Conservation (phyloP, 345 rosid genomes). For the Passiflora organensis region DNA sequence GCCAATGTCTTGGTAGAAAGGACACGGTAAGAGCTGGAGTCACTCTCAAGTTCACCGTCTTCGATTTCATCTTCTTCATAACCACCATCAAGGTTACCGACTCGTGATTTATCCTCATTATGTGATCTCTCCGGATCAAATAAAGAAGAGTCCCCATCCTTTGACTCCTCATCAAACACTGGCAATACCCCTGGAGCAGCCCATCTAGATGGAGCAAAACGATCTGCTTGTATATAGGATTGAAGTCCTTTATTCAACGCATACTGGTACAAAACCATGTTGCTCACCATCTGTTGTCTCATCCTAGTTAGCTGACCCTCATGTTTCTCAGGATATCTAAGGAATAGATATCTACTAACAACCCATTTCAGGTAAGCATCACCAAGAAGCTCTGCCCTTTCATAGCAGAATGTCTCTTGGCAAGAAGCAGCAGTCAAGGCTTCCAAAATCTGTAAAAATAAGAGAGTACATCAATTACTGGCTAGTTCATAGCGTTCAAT, state of each 20-base stretch:
- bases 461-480: conserved; percentile 8
- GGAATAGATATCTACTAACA: conserved; percentile 87
- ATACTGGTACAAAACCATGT: conserved; percentile 82
- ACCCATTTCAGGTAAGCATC: conserved; percentile 99
- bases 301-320: conserved; percentile 97
- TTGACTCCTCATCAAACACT: conserved; percentile 86
- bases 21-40: conserved; percentile 88
- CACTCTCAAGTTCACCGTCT: conserved; percentile 93
- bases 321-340: conserved; percentile 93
- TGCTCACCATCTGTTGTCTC: conserved; percentile 99
- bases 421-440: conserved; percentile 98
- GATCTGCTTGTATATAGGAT: conserved; percentile 96
- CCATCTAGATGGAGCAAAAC: conserved; percentile 98
- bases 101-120: conserved; percentile 28
- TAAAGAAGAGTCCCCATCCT: conserved; percentile 70
- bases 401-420: conserved; percentile 98
- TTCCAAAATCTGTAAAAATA: conserved; percentile 64
- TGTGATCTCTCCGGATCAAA: conserved; percentile 52
- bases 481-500: neutral
- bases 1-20: conserved; percentile 97
- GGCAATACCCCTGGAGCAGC: conserved; percentile 99
- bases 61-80: conserved; percentile 73
- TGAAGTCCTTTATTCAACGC: conserved; percentile 83
- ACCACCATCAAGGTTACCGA: conserved; percentile 20
- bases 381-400: conserved; percentile 97